Evolutionary conservation across 108 stramenopile species (phyloP).

Genomic region (Nitzschia sp.): DNA sequence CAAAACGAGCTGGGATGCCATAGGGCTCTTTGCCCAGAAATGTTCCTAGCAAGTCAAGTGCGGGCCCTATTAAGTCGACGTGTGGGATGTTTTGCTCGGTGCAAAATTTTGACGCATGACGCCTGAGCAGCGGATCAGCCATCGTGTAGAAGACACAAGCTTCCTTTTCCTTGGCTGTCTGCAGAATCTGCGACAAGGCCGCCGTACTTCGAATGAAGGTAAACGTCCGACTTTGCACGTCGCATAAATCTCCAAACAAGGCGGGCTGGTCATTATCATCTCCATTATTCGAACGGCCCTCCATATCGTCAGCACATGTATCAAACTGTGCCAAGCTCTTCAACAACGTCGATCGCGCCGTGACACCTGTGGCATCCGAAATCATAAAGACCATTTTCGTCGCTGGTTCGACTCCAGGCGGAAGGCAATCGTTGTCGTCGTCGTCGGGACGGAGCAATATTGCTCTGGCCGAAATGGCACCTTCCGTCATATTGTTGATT

Average conservation of each 20-base stretch:
- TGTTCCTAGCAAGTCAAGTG: conserved; percentile 29
- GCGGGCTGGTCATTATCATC: conserved; percentile 20
- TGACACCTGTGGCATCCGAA: conserved; percentile 44
- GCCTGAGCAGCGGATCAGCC: conserved; percentile 37
- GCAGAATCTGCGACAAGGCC: conserved; percentile 28
- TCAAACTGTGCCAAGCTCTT: conserved; percentile 48
- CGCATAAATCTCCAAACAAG: conserved; percentile 5
- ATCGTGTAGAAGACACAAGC: conserved; percentile 46
- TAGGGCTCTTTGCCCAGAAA: conserved; percentile 40
- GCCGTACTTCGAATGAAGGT: conserved; percentile 18
- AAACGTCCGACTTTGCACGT: conserved; percentile 21
- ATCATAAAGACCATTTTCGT: conserved; percentile 33
- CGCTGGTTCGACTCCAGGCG: conserved; percentile 16
- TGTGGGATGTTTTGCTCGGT: conserved; percentile 8
- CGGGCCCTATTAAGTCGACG: conserved; percentile 48
- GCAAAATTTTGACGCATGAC: conserved; percentile 22
- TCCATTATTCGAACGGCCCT: conserved; percentile 17
- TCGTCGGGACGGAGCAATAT: conserved; percentile 3
- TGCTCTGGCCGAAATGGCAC: not conserved
- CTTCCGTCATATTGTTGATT: not conserved
- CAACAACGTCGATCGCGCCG: conserved; percentile 34
- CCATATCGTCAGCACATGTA: conserved; percentile 23
- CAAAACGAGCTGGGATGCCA: conserved; percentile 30
- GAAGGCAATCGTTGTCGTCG: conserved; percentile 12
- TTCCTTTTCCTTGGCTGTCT: conserved; percentile 28